phyloP scores from a whole-genome alignment of 2,329 filamentous ascomycete species.

The Leptographium procerum region DNA sequence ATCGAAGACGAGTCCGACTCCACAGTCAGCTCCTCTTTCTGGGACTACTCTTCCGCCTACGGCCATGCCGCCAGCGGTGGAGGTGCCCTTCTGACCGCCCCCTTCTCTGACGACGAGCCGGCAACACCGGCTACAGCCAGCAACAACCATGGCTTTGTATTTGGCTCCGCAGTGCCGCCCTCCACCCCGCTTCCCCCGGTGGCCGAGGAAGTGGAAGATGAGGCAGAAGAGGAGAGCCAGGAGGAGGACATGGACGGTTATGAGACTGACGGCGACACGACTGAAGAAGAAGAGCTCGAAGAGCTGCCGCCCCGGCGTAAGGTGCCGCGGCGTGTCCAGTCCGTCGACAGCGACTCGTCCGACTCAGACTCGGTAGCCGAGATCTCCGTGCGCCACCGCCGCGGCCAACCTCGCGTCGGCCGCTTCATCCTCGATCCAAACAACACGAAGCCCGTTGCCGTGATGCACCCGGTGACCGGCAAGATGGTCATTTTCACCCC shows the following conservation, averaged over 20 bases:
- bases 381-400: slow-evolving; percentile 30
- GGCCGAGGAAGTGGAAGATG: background rate
- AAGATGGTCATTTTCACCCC: slow-evolving; percentile 56
- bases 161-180: background rate
- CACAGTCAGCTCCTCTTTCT: slow-evolving; percentile 47
- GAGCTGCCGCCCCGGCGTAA: slow-evolving; percentile 36
- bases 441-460: slow-evolving; percentile 45
- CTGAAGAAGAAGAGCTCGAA: slow-evolving; percentile 46
- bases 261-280: slow-evolving; percentile 51
- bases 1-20: slow-evolving; percentile 57
- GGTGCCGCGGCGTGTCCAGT: slow-evolving; percentile 23
- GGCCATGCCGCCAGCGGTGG: slow-evolving; percentile 9
- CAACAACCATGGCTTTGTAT: background rate
- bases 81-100: slow-evolving; percentile 7
- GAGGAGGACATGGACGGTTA: slow-evolving; percentile 30
- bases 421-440: slow-evolving; percentile 43
- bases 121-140: too few relatives aligned
- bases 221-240: background rate
- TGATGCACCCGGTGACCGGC: slow-evolving; percentile 43
- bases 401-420: slow-evolving; percentile 41
- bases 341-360: slow-evolving; percentile 25
- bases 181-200: background rate
- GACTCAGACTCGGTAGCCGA: slow-evolving; percentile 44
- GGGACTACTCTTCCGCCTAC: slow-evolving; percentile 46
- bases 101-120: slow-evolving; percentile 20